Percentiles rank a stretch among this genome's conserved stretches.
These are phyloP conservation scores for Zymoseptoria ardabiliae DNA, from an alignment of 2,329 filamentous ascomycete species.

Conservation along the genomic window DNA sequence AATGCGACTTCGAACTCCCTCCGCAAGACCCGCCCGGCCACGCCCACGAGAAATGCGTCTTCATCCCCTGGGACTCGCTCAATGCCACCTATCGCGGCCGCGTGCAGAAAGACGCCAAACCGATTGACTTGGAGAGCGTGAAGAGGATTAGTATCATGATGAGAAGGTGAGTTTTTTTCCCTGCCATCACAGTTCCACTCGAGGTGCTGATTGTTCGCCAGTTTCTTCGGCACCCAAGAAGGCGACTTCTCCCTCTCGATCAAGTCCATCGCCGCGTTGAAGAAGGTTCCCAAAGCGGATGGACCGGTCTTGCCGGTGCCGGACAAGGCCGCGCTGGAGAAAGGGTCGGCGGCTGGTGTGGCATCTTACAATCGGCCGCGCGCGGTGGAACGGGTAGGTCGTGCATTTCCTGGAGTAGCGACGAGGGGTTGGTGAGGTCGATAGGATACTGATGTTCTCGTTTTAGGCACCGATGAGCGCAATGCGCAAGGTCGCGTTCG, in stretches of 20 bases:
- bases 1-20: constrained; percentile 55
- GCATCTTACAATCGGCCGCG: neutral
- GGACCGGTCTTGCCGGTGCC: neutral
- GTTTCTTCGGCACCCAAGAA: constrained; percentile 68
- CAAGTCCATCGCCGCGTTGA: constrained; percentile 46
- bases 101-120: constrained; percentile 51
- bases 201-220: constrained; percentile 27
- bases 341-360: constrained; percentile 1
- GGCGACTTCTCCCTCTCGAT: constrained; percentile 58
- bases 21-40: constrained; percentile 23
- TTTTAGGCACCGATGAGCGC: neutral
- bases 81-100: constrained; percentile 67
- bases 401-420: too few species aligned
- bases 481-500: neutral
- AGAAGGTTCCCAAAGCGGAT: constrained; percentile 14
- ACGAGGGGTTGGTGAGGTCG: neutral
- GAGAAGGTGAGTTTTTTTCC: constrained; percentile 53
- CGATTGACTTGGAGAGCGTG: constrained; percentile 53
- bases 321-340: constrained; percentile 8
- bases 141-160: constrained; percentile 71
- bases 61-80: constrained; percentile 58
- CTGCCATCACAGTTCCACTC: neutral
- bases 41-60: constrained; percentile 34
- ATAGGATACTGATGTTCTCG: neutral
- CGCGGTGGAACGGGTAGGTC: neutral